A percentile compares a stretch with the other conserved stretches of the same genome.
Conservation (phyloP, 2,329 filamentous ascomycete genomes). For the Stachybotrys elegans region DNA sequence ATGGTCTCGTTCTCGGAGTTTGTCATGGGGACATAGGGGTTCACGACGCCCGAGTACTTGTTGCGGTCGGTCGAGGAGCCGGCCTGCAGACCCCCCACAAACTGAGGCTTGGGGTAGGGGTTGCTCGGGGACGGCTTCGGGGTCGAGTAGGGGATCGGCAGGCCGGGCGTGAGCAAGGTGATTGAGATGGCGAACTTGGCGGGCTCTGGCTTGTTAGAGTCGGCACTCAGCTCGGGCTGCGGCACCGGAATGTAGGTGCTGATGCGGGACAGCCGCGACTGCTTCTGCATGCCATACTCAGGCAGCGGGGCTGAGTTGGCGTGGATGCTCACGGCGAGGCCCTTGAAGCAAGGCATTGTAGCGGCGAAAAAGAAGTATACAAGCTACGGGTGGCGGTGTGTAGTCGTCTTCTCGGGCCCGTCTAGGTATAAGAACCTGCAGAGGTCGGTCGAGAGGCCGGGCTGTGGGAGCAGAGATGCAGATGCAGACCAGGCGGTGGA, state of each 20-base stretch:
- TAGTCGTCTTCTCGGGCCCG: background rate
- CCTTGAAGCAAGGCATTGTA: constrained; percentile 94
- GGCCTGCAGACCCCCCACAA: constrained; percentile 65
- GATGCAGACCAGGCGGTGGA: constrained; percentile 6
- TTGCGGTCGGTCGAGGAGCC: constrained; percentile 43
- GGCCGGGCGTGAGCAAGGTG: constrained; percentile 81
- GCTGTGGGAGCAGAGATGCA: background rate
- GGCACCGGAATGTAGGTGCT: constrained; percentile 97
- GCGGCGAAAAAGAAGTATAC: constrained; percentile 10
- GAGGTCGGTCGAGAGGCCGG: background rate
- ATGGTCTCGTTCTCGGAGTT: constrained; percentile 94
- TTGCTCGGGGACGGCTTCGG: constrained; percentile 74
- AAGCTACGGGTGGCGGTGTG: background rate
- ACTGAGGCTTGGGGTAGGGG: constrained; percentile 75
- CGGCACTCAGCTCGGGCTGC: constrained; percentile 62
- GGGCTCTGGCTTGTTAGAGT: constrained; percentile 76
- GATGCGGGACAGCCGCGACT: constrained; percentile 85
- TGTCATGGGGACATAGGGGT: constrained; percentile 87
- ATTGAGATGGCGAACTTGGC: constrained; percentile 98
- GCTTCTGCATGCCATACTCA: constrained; percentile 92
- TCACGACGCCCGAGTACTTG: constrained; percentile 53
- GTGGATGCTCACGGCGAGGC: constrained; percentile 97
- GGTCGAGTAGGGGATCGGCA: constrained; percentile 87
- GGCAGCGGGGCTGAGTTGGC: constrained; percentile 72
- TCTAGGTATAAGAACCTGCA: too few species aligned